These are phyloP conservation scores for Quercus variabilis DNA, from an alignment of 306 rosid genomes.

Conservation along the genomic window DNA sequence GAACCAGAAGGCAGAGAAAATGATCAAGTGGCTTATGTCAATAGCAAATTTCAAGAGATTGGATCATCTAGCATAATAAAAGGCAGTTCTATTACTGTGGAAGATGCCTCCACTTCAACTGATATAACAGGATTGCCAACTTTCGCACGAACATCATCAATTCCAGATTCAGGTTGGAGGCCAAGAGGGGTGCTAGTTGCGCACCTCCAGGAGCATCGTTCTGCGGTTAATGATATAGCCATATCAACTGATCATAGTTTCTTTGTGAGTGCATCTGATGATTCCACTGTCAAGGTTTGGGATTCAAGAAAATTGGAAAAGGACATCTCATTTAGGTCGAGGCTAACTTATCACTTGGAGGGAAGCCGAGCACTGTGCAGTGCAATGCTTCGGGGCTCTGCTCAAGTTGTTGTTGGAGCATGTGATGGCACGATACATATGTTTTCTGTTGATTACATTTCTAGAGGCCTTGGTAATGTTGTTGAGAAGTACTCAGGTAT, in stretches of 20 bases:
- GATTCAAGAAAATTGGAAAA: slow-evolving; percentile 91
- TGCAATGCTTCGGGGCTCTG: slow-evolving; percentile 77
- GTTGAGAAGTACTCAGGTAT: slow-evolving; percentile 95
- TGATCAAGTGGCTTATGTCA: slow-evolving; percentile 57
- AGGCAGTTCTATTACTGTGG: slow-evolving; percentile 48
- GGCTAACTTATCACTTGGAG: slow-evolving; percentile 90
- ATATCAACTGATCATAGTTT: slow-evolving; percentile 85
- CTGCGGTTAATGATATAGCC: slow-evolving; percentile 90
- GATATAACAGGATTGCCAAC: slow-evolving; percentile 67
- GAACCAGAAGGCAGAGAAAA: slow-evolving; percentile 93
- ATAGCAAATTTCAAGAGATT: slow-evolving; percentile 62
- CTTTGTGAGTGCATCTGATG: slow-evolving; percentile 93
- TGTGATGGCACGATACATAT: slow-evolving; percentile 87
- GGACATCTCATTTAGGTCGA: slow-evolving; percentile 95
- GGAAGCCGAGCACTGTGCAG: slow-evolving; percentile 90
- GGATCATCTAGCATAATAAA: slow-evolving; percentile 55
- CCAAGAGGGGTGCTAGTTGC: slow-evolving; percentile 97
- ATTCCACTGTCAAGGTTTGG: slow-evolving; percentile 95
- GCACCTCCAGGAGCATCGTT: slow-evolving; percentile 95
- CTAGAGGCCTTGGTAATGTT: slow-evolving; percentile 81
- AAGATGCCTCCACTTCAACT: slow-evolving; percentile 56
- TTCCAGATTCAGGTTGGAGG: slow-evolving; percentile 94
- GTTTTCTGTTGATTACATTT: slow-evolving; percentile 88
- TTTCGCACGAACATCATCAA: slow-evolving; percentile 54
- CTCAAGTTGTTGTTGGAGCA: slow-evolving; percentile 92